phyloP scores from a whole-genome alignment of 192 early-diverging fungal species.

The Coemansia sp. region DNA sequence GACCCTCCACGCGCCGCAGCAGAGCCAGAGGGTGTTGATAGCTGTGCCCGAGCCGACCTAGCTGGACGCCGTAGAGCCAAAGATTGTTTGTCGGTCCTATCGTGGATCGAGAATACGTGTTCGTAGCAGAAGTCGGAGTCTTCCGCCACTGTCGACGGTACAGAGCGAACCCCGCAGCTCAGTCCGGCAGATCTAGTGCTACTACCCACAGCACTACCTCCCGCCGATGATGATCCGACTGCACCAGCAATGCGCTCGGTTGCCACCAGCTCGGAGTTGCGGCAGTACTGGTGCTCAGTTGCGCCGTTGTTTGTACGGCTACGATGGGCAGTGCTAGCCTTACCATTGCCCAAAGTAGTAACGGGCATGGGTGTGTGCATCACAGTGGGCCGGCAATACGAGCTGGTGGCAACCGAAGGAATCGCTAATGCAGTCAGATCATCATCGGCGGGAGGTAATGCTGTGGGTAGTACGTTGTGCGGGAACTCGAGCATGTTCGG shows the following conservation, averaged over 20 bases:
- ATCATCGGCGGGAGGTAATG: too few relatives aligned
- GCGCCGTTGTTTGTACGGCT: slow-evolving; percentile 39
- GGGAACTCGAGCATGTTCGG: slow-evolving; percentile 50
- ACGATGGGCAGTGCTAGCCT: not conserved
- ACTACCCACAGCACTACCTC: not conserved
- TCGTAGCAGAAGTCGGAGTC: slow-evolving; percentile 34
- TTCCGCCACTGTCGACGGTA: slow-evolving; percentile 27
- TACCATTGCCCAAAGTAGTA: not conserved
- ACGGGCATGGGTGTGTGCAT: not conserved
- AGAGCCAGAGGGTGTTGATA: too few relatives aligned
- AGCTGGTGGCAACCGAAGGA: too few relatives aligned
- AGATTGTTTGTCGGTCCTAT: not conserved
- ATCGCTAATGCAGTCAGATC: too few relatives aligned
- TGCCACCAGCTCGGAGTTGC: slow-evolving; percentile 47
- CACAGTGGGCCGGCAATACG: not conserved
- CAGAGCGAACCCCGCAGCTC: slow-evolving; percentile 17
- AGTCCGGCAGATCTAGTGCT: not conserved
- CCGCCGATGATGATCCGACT: not conserved
- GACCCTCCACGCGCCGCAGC: too few relatives aligned
- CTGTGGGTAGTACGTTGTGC: slow-evolving; percentile 15
- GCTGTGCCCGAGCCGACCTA: too few relatives aligned
- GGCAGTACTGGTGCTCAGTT: slow-evolving; percentile 55
- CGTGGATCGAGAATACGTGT: slow-evolving; percentile 47
- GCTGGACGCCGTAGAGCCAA: too few relatives aligned
- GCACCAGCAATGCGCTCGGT: slow-evolving; percentile 16